Conservation (phyloP, 108 stramenopile genomes). For the Epipyxis sp. region DNA sequence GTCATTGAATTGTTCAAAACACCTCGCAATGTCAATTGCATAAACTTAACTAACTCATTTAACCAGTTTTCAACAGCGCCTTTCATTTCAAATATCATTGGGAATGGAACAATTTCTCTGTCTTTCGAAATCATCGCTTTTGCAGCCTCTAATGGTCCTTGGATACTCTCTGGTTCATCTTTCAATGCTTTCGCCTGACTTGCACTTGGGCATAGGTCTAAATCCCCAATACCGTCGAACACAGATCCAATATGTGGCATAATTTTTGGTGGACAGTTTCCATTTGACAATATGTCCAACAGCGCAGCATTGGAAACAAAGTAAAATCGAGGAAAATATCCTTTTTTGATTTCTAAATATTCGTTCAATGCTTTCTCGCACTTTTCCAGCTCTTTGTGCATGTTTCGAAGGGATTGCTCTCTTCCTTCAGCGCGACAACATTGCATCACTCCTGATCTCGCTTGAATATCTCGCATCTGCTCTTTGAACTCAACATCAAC, state of each 20-base stretch:
- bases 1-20: conserved; percentile 13
- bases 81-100: conserved; percentile 23
- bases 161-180: background rate
- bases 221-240: conserved; percentile 55
- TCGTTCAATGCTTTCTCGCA: conserved; percentile 51
- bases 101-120: conserved; percentile 43
- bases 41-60: conserved; percentile 35
- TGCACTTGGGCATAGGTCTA: conserved; percentile 40
- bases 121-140: conserved; percentile 45
- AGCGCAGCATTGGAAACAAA: conserved; percentile 53
- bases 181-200: background rate
- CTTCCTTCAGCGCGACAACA: conserved; percentile 41
- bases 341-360: conserved; percentile 52
- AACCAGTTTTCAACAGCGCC: conserved; percentile 55
- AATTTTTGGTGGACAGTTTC: conserved; percentile 57
- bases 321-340: conserved; percentile 51
- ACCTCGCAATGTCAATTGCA: conserved; percentile 41
- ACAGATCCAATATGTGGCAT: conserved; percentile 58
- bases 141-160: conserved; percentile 40
- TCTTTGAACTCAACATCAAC: conserved; percentile 47
- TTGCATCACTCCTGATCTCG: conserved; percentile 12
- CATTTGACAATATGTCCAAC: conserved; percentile 55
- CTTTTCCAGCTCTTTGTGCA: conserved; percentile 40
- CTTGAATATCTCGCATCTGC: conserved; percentile 34
- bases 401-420: conserved; percentile 21